phyloP scores from a whole-genome alignment of 164 flowering plant species.

The Piper longum region DNA sequence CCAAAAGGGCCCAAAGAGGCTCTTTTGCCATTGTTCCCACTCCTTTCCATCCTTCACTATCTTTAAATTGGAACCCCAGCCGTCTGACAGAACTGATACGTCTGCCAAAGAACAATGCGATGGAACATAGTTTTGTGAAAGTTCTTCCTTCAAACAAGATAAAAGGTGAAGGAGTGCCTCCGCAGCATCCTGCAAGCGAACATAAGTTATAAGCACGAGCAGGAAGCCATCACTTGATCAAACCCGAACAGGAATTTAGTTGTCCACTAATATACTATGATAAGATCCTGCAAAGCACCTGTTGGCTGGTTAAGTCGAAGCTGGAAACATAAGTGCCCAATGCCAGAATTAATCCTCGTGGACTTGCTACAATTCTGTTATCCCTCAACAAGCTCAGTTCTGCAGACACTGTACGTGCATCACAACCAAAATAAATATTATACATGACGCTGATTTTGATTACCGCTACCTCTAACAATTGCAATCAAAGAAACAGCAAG shows the following conservation, averaged over 20 bases:
- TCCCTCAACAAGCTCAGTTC: slow-evolving; percentile 33
- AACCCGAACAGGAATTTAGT: too few relatives aligned
- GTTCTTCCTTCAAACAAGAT: slow-evolving; percentile 65
- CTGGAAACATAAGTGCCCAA: slow-evolving; percentile 45
- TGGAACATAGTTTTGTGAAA: slow-evolving; percentile 37
- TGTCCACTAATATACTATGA: background rate
- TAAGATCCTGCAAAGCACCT: slow-evolving; percentile 28
- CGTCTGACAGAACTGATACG: slow-evolving; percentile 15
- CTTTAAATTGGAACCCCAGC: slow-evolving; percentile 25
- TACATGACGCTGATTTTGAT: background rate
- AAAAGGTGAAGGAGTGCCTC: slow-evolving; percentile 79
- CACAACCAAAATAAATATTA: background rate
- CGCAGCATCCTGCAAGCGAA: slow-evolving; percentile 62
- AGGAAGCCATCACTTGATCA: background rate
- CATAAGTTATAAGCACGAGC: background rate
- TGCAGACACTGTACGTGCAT: slow-evolving; percentile 13
- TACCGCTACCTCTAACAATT: slow-evolving; percentile 46
- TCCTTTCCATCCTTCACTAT: slow-evolving; percentile 21
- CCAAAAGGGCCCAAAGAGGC: slow-evolving; percentile 74
- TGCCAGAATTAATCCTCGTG: slow-evolving; percentile 59
- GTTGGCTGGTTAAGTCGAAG: slow-evolving; percentile 66
- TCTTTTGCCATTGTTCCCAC: slow-evolving; percentile 52
- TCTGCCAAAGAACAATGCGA: slow-evolving; percentile 39
- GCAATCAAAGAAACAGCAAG: slow-evolving; percentile 39
- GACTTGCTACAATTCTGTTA: slow-evolving; percentile 32